Evolutionary conservation across 768 basidiomycete species (phyloP).

Genomic region (Aureoboletus auriporus): DNA sequence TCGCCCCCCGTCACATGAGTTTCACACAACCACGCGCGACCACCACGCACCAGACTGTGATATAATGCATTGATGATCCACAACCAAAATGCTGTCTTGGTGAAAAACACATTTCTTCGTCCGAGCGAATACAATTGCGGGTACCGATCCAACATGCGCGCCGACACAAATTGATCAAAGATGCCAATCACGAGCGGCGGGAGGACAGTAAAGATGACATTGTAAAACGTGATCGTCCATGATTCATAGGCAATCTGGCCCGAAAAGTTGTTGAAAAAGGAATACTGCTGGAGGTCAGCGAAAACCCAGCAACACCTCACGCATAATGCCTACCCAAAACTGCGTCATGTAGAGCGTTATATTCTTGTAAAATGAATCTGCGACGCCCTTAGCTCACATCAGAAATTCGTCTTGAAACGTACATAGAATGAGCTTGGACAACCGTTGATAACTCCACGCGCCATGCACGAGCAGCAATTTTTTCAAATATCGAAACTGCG

Average conservation of each 20-base stretch:
- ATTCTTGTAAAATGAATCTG: conserved; percentile 99
- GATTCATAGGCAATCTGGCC: conserved; percentile 98
- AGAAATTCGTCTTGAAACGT: conserved; percentile 29
- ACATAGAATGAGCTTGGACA: conserved; percentile 97
- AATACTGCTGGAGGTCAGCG: conserved; percentile 57
- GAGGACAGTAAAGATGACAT: conserved; percentile 92
- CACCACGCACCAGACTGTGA: conserved; percentile 70
- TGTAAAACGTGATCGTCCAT: conserved; percentile 97
- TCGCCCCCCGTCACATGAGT: neutral
- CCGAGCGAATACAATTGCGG: conserved; percentile 95
- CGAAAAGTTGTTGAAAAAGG: conserved; percentile 99
- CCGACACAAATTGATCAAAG: conserved; percentile 98
- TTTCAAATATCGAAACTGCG: conserved; percentile 93
- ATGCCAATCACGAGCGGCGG: conserved; percentile 97
- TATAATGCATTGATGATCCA: conserved; percentile 89
- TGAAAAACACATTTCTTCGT: conserved; percentile 92
- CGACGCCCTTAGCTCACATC: neutral
- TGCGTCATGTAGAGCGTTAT: conserved; percentile 98
- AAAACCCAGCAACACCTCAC: neutral
- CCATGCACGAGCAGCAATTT: conserved; percentile 96
- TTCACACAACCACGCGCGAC: too few relatives aligned
- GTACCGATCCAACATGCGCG: conserved; percentile 93
- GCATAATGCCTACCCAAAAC: conserved; percentile 74
- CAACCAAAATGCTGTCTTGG: conserved; percentile 86
- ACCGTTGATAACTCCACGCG: conserved; percentile 94